Conservation (phyloP, 768 basidiomycete species). For the Naganishia randhawae region DNA sequence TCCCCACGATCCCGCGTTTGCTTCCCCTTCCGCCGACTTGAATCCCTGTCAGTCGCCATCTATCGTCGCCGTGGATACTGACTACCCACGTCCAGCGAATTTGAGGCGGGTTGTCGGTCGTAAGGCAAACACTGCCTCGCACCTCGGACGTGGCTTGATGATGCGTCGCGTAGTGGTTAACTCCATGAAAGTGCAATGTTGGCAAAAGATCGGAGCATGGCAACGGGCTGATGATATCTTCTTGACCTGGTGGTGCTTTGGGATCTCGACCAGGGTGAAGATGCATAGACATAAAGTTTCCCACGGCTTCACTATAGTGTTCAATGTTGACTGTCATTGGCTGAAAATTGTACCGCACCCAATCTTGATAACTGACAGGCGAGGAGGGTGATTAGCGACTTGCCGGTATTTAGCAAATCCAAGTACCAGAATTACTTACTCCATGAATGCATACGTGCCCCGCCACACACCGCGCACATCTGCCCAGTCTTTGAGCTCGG, state of each 20-base stretch:
- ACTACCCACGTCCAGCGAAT: conserved; percentile 48
- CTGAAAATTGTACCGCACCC: conserved; percentile 40
- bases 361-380: conserved; percentile 38
- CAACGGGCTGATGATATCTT: conserved; percentile 30
- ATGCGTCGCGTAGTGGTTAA: conserved; percentile 24
- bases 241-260: neutral
- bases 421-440: conserved; percentile 31
- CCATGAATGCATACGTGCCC: conserved; percentile 49
- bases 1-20: conserved; percentile 40
- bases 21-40: conserved; percentile 46
- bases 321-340: conserved; percentile 33
- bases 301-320: conserved; percentile 40
- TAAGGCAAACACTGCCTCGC: conserved; percentile 40
- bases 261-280: conserved; percentile 11
- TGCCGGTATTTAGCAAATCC: neutral
- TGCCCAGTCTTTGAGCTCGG: conserved; percentile 46
- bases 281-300: conserved; percentile 39
- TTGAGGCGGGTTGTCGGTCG: conserved; percentile 44
- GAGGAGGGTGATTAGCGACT: neutral
- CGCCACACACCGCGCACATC: conserved; percentile 42
- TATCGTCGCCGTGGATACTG: conserved; percentile 44
- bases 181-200: conserved; percentile 41
- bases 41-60: conserved; percentile 46
- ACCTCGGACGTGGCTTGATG: conserved; percentile 33
- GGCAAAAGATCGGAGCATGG: conserved; percentile 38